phyloP scores from a whole-genome alignment of 495 filamentous ascomycete species.

The Penicillium dipodomyicola region DNA sequence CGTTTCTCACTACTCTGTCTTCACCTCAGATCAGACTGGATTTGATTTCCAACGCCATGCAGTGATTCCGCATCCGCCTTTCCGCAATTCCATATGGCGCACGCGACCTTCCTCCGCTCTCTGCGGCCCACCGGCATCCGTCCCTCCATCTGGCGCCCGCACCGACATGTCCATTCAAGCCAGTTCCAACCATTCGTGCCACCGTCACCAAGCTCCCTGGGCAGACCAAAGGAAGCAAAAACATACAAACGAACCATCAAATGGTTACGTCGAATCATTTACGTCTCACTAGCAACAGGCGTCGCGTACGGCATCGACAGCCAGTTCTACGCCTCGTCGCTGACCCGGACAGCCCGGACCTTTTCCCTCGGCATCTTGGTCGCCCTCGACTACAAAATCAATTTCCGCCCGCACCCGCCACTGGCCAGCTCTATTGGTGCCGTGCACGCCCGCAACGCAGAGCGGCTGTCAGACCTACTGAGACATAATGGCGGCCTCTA shows the following conservation, averaged over 20 bases:
- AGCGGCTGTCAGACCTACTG: slow-evolving; percentile 75
- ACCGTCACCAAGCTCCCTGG: slow-evolving; percentile 76
- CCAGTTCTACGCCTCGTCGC: slow-evolving; percentile 69
- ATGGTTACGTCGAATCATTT: slow-evolving; percentile 72
- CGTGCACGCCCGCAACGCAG: slow-evolving; percentile 78
- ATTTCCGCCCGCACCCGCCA: slow-evolving; percentile 78
- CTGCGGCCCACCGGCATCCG: slow-evolving; percentile 22
- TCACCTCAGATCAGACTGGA: background rate
- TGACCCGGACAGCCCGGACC: slow-evolving; percentile 78
- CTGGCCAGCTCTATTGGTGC: slow-evolving; percentile 63
- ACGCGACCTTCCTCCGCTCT: slow-evolving; percentile 29
- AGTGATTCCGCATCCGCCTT: slow-evolving; percentile 12
- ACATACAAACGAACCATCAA: slow-evolving; percentile 62
- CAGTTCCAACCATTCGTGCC: slow-evolving; percentile 72
- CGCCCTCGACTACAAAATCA: slow-evolving; percentile 92
- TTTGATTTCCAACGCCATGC: slow-evolving; percentile 8
- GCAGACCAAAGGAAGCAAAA: slow-evolving; percentile 64
- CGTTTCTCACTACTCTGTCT: background rate
- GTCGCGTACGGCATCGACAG: slow-evolving; percentile 64
- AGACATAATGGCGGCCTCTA: slow-evolving; percentile 88
- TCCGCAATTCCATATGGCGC: slow-evolving; percentile 21
- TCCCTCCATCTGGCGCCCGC: slow-evolving; percentile 12
- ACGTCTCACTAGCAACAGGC: slow-evolving; percentile 58
- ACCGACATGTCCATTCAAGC: slow-evolving; percentile 30
- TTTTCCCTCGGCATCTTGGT: slow-evolving; percentile 77